Evolutionary conservation across 169 alveolate species (phyloP), one percentile per base, ranked within the genome.

Genomic region (Cryptosporidium sp.): DNA sequence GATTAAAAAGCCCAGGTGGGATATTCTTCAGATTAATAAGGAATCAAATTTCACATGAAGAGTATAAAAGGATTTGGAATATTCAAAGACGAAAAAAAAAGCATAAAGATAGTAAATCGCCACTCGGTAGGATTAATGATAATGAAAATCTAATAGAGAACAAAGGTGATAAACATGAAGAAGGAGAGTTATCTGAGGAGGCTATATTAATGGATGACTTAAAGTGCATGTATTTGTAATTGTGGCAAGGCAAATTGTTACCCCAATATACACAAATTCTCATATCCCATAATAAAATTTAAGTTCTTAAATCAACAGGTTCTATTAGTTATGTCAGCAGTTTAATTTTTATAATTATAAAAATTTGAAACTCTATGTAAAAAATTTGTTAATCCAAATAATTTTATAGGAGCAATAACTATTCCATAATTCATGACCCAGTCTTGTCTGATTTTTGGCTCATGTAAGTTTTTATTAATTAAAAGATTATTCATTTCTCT

Each of bases 1-100:
- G 89, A 37, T 45, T 80, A 23, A 80, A 80, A 29, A 80, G 70
- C 23, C 80, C 89, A 41, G 89, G 89, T 23, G 89, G 89, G 0
- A 65, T 80, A 80, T 80, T 80, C 29, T 80, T 80, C 23, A 80
- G 67, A 65, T 62, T 80, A 65, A 33, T 80, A 26, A 80, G 39
- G n/a, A 80, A 62, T 31, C 55, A 65, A 43, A 80, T 80, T 12
- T 4, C 89, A 7, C 55, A 80, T 6, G 89, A 80, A 14, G 74
- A 80, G 6, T 61, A 23, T 26, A 80, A 80, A 18, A 18, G 18
- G 16, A 80, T 80, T 18, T 80, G 89, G 89, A 62, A 80, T 41
- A 61, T 37, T 43, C 51, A 48, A 39, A 71, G 69, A 23, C 51
- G 37, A 48, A 80, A 62, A 21, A 65, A 65, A 43, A 80, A 80